Evolutionary conservation across 2,329 filamentous ascomycete genomes (phyloP), one percentile per base, ranked within the genome.

Genomic region (Epichloe festucae): DNA sequence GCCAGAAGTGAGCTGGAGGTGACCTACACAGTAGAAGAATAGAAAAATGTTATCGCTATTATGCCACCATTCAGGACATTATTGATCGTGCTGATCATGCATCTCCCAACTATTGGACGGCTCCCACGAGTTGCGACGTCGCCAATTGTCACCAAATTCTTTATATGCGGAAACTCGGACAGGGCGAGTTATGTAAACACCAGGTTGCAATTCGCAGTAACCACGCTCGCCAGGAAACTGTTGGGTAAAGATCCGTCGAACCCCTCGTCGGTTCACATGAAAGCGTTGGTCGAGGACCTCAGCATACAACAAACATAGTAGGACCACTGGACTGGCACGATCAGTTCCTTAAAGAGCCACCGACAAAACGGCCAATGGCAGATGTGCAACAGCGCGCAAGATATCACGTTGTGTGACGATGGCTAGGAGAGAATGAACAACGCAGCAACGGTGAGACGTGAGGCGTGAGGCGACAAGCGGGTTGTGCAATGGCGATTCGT

Each of bases 401-500:
- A 46, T 34, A 45, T 14, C 38, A 35, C 35, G 42, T 43, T 38
- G 51, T 50, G 38, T 38, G 31, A 44, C 17, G 27, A 36, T 49
- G 39, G 27, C 23, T 19, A 31, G 44, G 36, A 49, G 47, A 47
- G 17, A 42, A 41, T 40, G 43, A 21, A 50, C 45, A 54, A 52
- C 34, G 46, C 50, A 51, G 49, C 46, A 52, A 52, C 36, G 50
- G 51, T 46, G 53, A 51, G 44, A 42, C 38, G 51, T 46, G 53
- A 51, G 44, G 36, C 38, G 50, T 27, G 40, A 51, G 52, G 48
- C 39, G 44, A 36, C 42, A 50, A 43, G 38, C 14, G 23, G 47
- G 46, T 55, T 52, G 53, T 57, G 53, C 52, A 54, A 57, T 54
- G 46, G 56, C 52, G 49, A 58, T 57, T 52, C 52, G 56, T 52